Base-by-base conservation (phyloP, 2,329 filamentous ascomycete species). In the Fusarium nelsonii region DNA sequence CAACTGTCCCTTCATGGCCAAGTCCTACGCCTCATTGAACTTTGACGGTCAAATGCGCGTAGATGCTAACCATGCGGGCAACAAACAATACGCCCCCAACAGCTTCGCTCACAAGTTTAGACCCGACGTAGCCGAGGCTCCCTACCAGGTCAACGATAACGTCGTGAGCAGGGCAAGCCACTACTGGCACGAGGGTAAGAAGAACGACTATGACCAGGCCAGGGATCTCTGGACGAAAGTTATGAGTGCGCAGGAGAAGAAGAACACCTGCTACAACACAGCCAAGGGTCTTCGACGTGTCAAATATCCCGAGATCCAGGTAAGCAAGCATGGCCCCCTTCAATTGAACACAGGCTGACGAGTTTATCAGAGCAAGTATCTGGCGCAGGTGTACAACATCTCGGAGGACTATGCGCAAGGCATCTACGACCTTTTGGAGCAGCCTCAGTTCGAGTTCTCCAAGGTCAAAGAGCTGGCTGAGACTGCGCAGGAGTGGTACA, bases 101-200 rank as follows among this genome's bases (percentile, higher is more conserved):
- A 62, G 34, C 3, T 62, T 62, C 18, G 39, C 55, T 20, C 55
- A 46, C 15, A 62, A 62, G 40, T 62, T 60, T 11, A 60, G 45
- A 6, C 45, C 55, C 8, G 55, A 40, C 2, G 34, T 18, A 4
- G 55, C 55, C 8, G 55, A 62, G 8, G 40, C 55, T 6, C 45
- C 58, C 2, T 60, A 62, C 16, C 39, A 62, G n/a, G 40, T 60
- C n/a, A 39, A 28, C 15, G 45, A 62, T 11, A 41, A 46, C 1
- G 12, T 41, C 4, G 46, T 18, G 8, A 63, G 56, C 11, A 36
- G 56, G 8, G 18, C 3, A 1, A 54, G 40, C 3, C 59, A 61
- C 4, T 46, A 37, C 11, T 61, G 59, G 40, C 40, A 54, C 4
- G 59, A 54, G 20, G 55, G 30, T 1, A 63, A 61, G 36, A 63